Base-by-base conservation (phyloP, 164 flowering plant genomes). In the Litsea cubeba region DNA sequence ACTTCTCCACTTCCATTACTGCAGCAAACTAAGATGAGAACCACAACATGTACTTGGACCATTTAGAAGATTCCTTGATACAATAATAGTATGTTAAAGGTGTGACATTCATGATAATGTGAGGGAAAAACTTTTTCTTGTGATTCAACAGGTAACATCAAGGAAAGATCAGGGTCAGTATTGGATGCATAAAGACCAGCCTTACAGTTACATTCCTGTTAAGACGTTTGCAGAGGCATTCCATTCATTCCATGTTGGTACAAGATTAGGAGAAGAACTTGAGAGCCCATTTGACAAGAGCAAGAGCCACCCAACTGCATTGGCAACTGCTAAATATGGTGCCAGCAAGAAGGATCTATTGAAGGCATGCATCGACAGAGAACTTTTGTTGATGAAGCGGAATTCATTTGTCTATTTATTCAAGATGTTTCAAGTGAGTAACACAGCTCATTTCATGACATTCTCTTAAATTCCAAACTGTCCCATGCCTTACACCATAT, bases 81-180 rank as follows among this genome's bases (percentile, higher is more conserved):
- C 10, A 8, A 40, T 40, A 40, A 40, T 7, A 14, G 12, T 12
- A 23, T 3, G 5, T 12, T 18, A 51, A 15, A 25, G 7, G n/a
- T 20, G 12, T 12, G 5, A 20, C 18, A 1, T 54, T 54, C 22
- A 20, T 72, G n/a, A 11, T 35, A 22, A 62, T 66, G 18, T 60
- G 46, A 40, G 46, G 49, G 63, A 14, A 18, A 15, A 2, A 20
- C 18, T 28, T 26, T 5, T 22, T 5, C 28, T 60, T 24, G 3
- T 46, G 46, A 40, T 62, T 62, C 62, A 22, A 57, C 73, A 90
- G 94, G 91, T 90, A 68, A 88, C 91, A 28, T 90, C 94, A 68
- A 85, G 82, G 76, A 90, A 88, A 81, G 94, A 90, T 81, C 94
- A 90, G 75, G 79, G 79, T 73, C 94, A 88, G 74, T 90, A 90